Evolutionary conservation across 164 flowering plant species (phyloP).

Genomic region (Annona cherimola): DNA sequence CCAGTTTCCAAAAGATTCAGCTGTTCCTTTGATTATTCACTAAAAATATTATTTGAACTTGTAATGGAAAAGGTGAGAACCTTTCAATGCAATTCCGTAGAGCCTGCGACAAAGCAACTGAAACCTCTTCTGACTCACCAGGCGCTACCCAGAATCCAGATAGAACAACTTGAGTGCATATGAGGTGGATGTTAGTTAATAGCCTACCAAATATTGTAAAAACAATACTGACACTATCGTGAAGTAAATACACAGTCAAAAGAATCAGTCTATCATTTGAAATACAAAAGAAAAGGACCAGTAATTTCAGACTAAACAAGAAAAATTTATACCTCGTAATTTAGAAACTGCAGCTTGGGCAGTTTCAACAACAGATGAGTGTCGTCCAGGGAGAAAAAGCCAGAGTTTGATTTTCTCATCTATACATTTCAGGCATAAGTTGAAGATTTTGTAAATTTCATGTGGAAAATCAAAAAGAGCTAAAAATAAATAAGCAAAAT

Average conservation of each 20-base stretch:
- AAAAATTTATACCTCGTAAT: conserved; percentile 60
- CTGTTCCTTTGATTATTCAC: not conserved
- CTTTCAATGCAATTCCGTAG: conserved; percentile 83
- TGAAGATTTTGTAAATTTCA: not conserved
- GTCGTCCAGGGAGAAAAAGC: conserved; percentile 93
- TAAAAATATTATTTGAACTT: not conserved
- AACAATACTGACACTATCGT: not conserved
- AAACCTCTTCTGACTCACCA: conserved; percentile 96
- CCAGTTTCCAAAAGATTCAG: not conserved
- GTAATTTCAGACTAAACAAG: not conserved
- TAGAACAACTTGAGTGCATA: conserved; percentile 51
- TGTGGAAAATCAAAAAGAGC: conserved; percentile 3
- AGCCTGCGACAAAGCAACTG: conserved; percentile 89
- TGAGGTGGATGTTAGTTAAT: not conserved
- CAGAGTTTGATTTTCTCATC: conserved; percentile 98
- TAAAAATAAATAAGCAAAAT: not conserved
- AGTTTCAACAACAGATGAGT: conserved; percentile 60
- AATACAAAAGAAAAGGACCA: not conserved
- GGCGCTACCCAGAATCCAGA: conserved; percentile 95
- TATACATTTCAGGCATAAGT: conserved; percentile 21
- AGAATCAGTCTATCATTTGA: not conserved
- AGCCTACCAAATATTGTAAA: not conserved
- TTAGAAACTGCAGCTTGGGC: conserved; percentile 75
- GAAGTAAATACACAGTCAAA: not conserved
- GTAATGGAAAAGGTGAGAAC: conserved; percentile 27